Evolutionary conservation across 2,329 filamentous ascomycete species (phyloP), one percentile per base, ranked within the genome.

Genomic region (Dothistroma septosporum): DNA sequence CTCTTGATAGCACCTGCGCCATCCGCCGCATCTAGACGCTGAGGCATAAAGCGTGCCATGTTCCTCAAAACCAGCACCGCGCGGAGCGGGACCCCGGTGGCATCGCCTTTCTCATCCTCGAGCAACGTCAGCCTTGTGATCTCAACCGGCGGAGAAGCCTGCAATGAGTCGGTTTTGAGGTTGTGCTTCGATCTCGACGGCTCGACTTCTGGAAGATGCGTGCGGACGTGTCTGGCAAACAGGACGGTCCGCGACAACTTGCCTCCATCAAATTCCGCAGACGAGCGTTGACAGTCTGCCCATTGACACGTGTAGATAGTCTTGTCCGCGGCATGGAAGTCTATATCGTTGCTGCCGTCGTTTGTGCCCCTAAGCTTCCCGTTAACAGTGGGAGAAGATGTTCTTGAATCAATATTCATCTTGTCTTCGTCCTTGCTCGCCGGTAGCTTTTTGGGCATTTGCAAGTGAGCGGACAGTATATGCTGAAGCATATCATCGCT

Each of bases 61-160:
- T 94, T 94, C 32, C 90, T 84, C 50, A 94, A 80, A 37, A 94
- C 88, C 31, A 93, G 80, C 14, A 89, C 87, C 2, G 89, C 88
- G 58, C 88, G 90, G 7, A 93, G 80, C n/a, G 90, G 89, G 37
- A 93, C 87, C 5, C 90, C 90, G 0, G 87, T 88, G 2, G 90
- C 87, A 69, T 91, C 79, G 31, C 71, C 72, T 4, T 73, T 71
- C 65, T 83, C 81, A 63, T 83, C 81, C 14, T 76, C 74, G 0
- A 76, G 73, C n/a, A 80, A 81, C 55, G 79, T 79, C 65, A 77
- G 75, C 66, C 75, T 78, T 33, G 64, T 64, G n/a, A 58, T 55
- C 21, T 68, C 65, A 31, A 53, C 55, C 7, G 57, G 50, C 21
- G 57, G 31, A 12, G 53, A 53, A 68, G 22, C 69, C 12, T 52